Conservation (phyloP, 2,329 filamentous ascomycete genomes). For the Xylariomycetidae sp. region DNA sequence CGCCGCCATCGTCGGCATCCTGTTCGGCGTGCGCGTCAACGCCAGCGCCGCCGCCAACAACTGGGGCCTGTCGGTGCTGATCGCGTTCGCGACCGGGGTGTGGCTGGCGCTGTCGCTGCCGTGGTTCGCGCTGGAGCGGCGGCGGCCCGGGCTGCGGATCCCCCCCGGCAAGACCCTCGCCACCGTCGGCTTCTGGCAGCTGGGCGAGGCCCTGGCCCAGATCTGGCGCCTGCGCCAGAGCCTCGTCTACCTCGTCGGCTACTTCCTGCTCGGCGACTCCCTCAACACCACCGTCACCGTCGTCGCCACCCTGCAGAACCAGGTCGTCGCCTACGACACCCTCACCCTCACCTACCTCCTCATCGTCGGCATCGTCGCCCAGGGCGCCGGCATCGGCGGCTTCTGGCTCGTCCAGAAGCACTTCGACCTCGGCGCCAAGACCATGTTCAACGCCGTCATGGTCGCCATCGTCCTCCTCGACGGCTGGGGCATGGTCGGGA, state of each 20-base stretch:
- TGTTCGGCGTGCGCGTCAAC: constrained; percentile 56
- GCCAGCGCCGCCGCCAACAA: constrained; percentile 56
- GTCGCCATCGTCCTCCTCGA: constrained; percentile 55
- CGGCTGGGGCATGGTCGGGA: constrained; percentile 40
- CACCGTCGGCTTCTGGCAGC: constrained; percentile 56
- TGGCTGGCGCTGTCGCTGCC: constrained; percentile 60
- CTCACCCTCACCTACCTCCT: constrained; percentile 60
- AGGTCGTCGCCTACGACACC: constrained; percentile 58
- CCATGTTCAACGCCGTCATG: constrained; percentile 62
- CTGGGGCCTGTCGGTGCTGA: constrained; percentile 58
- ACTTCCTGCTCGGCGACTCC: constrained; percentile 64
- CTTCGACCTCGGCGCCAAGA: constrained; percentile 56
- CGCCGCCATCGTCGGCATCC: constrained; percentile 58
- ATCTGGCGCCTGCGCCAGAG: constrained; percentile 62
- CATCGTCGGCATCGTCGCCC: constrained; percentile 58
- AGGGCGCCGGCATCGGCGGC: constrained; percentile 54
- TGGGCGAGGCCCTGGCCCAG: constrained; percentile 50
- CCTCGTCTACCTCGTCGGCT: constrained; percentile 58
- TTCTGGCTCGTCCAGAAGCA: constrained; percentile 58
- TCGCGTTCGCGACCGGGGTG: constrained; percentile 58
- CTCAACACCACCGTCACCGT: constrained; percentile 66
- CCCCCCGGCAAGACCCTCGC: constrained; percentile 39
- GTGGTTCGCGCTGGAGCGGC: constrained; percentile 62
- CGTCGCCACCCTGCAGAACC: constrained; percentile 59
- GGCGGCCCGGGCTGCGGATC: constrained; percentile 47